These are phyloP conservation scores for Arthrobotrys pseudoclavata DNA, from an alignment of 2,329 filamentous ascomycete genomes.

Conservation along the genomic window DNA sequence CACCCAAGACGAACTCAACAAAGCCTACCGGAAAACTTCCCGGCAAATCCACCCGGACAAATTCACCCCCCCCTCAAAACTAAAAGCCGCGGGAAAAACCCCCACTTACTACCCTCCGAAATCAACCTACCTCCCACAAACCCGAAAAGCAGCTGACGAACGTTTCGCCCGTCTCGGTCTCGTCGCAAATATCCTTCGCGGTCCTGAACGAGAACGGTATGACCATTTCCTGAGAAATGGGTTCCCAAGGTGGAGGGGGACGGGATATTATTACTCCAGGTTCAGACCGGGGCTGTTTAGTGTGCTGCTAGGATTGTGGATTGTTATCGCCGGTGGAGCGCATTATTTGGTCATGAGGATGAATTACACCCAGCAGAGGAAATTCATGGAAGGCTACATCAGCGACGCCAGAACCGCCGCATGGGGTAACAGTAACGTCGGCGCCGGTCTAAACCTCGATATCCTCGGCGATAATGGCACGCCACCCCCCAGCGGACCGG, in stretches of 20 bases:
- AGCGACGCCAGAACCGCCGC: slow-evolving; percentile 87
- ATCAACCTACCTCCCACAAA: slow-evolving; percentile 76
- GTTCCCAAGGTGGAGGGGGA: slow-evolving; percentile 96
- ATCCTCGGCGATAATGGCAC: slow-evolving; percentile 36
- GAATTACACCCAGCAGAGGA: slow-evolving; percentile 87
- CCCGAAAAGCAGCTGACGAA: slow-evolving; percentile 82
- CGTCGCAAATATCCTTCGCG: slow-evolving; percentile 86
- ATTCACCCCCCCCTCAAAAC: slow-evolving; percentile 75
- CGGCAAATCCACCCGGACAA: slow-evolving; percentile 92
- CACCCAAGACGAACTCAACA: slow-evolving; percentile 88
- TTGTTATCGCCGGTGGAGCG: slow-evolving; percentile 83
- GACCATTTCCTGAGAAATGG: slow-evolving; percentile 94
- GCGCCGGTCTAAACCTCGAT: slow-evolving; percentile 60
- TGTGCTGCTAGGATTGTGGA: slow-evolving; percentile 83
- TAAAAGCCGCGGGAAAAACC: slow-evolving; percentile 65
- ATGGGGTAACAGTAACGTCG: slow-evolving; percentile 77
- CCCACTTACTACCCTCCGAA: slow-evolving; percentile 74
- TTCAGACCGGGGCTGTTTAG: slow-evolving; percentile 91
- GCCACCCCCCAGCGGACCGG: slow-evolving; percentile 45
- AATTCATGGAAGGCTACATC: slow-evolving; percentile 93
- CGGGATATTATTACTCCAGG: slow-evolving; percentile 96
- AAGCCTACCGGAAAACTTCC: slow-evolving; percentile 91
- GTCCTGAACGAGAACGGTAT: slow-evolving; percentile 84
- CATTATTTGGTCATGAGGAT: slow-evolving; percentile 90
- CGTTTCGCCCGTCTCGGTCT: slow-evolving; percentile 86